phyloP scores from a whole-genome alignment of 2,329 filamentous ascomycete species.

The Colletotrichum godetiae region DNA sequence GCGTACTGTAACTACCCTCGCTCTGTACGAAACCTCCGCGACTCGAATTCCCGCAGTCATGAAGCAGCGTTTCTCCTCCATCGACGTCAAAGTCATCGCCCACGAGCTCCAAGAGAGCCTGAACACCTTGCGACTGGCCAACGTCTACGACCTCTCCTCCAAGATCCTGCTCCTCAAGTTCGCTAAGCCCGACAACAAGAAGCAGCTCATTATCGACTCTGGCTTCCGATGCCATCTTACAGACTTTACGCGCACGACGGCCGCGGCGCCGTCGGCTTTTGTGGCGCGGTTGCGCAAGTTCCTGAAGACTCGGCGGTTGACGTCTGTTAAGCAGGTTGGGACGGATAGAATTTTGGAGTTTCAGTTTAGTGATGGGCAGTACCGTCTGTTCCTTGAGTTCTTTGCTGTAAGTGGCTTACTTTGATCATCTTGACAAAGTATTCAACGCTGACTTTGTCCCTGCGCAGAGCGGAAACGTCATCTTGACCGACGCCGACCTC shows the following conservation, averaged over 20 bases:
- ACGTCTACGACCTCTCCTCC: slow-evolving; percentile 95
- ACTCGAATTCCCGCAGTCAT: slow-evolving; percentile 56
- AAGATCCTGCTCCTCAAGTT: slow-evolving; percentile 97
- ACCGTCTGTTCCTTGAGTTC: slow-evolving; percentile 91
- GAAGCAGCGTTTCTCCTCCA: slow-evolving; percentile 85
- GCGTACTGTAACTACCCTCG: not conserved
- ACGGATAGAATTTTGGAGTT: slow-evolving; percentile 95
- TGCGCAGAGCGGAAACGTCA: slow-evolving; percentile 82
- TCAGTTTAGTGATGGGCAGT: slow-evolving; percentile 90
- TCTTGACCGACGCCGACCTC: slow-evolving; percentile 86
- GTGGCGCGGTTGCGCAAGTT: slow-evolving; percentile 87
- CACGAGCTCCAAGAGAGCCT: slow-evolving; percentile 88
- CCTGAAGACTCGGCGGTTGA: slow-evolving; percentile 87
- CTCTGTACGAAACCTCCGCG: not conserved
- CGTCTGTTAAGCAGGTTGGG: slow-evolving; percentile 84
- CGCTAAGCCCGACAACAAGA: slow-evolving; percentile 86
- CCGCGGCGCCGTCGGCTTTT: slow-evolving; percentile 85
- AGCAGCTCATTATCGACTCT: slow-evolving; percentile 92
- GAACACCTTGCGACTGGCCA: slow-evolving; percentile 83
- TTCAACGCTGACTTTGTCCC: not conserved
- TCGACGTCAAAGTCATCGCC: slow-evolving; percentile 88
- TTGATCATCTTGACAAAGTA: not conserved
- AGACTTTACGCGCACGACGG: slow-evolving; percentile 87
- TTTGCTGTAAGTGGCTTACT: slow-evolving; percentile 69
- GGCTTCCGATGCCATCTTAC: slow-evolving; percentile 97